Conservation (phyloP, 2,329 filamentous ascomycete species). For the Cryoendolithus antarcticus region DNA sequence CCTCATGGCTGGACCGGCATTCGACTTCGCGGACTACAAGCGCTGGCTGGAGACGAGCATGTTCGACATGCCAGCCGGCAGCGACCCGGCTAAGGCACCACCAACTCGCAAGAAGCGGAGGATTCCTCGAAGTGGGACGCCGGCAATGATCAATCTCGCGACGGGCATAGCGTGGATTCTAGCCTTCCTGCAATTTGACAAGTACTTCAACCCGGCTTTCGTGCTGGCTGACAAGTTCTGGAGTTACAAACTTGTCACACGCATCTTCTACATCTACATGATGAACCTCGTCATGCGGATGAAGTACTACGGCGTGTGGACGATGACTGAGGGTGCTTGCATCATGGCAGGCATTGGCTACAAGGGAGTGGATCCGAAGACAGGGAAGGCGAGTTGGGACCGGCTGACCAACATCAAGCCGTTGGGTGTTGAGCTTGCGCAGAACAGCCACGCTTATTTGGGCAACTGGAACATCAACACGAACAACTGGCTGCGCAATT, state of each 20-base stretch:
- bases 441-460: conserved; percentile 86
- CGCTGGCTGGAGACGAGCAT: conserved; percentile 89
- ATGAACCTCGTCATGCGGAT: conserved; percentile 67
- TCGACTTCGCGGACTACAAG: conserved; percentile 87
- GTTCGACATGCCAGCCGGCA: conserved; percentile 71
- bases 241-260: conserved; percentile 54
- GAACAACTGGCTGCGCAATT: conserved; percentile 91
- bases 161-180: conserved; percentile 69
- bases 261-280: conserved; percentile 72
- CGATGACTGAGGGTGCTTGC: conserved; percentile 81
- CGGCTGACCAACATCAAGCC: conserved; percentile 82
- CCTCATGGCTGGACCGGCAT: conserved; percentile 78
- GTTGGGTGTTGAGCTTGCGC: conserved; percentile 72
- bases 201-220: conserved; percentile 51
- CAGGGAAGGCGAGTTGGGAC: conserved; percentile 80
- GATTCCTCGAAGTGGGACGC: conserved; percentile 81
- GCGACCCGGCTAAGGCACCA: conserved; percentile 76
- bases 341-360: conserved; percentile 90
- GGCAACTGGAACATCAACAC: conserved; percentile 98
- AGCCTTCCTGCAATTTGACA: conserved; percentile 60
- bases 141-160: conserved; percentile 64
- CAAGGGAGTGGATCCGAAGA: conserved; percentile 77
- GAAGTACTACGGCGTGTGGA: conserved; percentile 98
- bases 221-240: conserved; percentile 56
- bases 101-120: conserved; percentile 79